Evolutionary conservation across 169 alveolate genomes (phyloP).

Genomic region (Cryptosporidium ubiquitum): DNA sequence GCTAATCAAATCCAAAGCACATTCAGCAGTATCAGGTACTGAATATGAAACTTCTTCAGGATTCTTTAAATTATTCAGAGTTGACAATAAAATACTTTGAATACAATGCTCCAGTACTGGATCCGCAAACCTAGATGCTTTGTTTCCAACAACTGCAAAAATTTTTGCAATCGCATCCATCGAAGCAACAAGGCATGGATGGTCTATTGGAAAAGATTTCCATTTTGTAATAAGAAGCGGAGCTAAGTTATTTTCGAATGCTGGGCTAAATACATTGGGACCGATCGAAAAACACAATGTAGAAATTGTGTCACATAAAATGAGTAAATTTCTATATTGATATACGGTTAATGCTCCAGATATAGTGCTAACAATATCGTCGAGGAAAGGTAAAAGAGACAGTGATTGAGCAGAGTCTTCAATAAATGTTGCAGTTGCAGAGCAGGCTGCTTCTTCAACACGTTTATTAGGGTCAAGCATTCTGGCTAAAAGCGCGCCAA

Average conservation of each 20-base stretch:
- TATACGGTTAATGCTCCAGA: slow-evolving; percentile 83
- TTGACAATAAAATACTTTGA: slow-evolving; percentile 16
- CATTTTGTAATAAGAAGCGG: slow-evolving; percentile 55
- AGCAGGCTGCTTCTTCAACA: slow-evolving; percentile 94
- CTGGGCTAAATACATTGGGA: slow-evolving; percentile 13
- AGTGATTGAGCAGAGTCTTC: slow-evolving; percentile 82
- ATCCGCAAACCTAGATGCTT: slow-evolving; percentile 11
- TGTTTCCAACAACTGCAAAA: slow-evolving; percentile 4
- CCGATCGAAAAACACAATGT: slow-evolving; percentile 25
- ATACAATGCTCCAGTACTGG: slow-evolving; percentile 50
- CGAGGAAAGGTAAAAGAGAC: slow-evolving; percentile 81
- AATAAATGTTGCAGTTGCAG: slow-evolving; percentile 89
- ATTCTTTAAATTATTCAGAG: neutral
- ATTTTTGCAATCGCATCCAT: slow-evolving; percentile 71
- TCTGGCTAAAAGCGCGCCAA: slow-evolving; percentile 80
- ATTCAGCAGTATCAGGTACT: slow-evolving; percentile 30
- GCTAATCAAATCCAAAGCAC: slow-evolving; percentile 72
- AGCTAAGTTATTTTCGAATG: slow-evolving; percentile 50
- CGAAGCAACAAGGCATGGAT: slow-evolving; percentile 48
- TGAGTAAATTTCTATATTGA: slow-evolving; percentile 80
- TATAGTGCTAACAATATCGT: slow-evolving; percentile 80
- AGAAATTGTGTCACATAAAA: slow-evolving; percentile 26
- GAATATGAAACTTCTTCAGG: slow-evolving; percentile 4
- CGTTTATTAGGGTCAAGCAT: slow-evolving; percentile 89
- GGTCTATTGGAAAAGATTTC: slow-evolving; percentile 63